Evolutionary conservation across 75 land plant species (phyloP).

Genomic region (Ceratopteris richardii): DNA sequence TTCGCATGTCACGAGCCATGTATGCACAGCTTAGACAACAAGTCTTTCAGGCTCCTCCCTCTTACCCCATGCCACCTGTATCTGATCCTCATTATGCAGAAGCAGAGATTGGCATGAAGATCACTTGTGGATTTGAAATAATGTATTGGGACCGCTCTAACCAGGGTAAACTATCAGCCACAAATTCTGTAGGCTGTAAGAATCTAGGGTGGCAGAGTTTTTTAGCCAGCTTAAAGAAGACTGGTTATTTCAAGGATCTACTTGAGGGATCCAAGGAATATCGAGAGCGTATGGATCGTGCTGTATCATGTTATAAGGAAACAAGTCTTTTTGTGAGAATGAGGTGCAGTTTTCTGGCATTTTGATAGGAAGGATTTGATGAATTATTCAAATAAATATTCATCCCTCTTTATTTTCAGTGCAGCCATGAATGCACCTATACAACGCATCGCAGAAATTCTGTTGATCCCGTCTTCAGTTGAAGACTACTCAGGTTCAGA

Average conservation of each 20-base stretch:
- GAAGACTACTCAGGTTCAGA: constrained; percentile 43
- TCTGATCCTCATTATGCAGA: constrained; percentile 25
- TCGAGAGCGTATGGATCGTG: constrained; percentile 51
- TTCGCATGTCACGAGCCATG: constrained; percentile 85
- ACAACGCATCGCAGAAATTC: constrained; percentile 69
- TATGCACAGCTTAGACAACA: constrained; percentile 90
- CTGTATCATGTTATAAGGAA: constrained; percentile 41
- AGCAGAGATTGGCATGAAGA: constrained; percentile 90
- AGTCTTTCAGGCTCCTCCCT: constrained; percentile 73
- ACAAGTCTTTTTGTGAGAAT: constrained; percentile 36
- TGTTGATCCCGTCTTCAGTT: constrained; percentile 40
- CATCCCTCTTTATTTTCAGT: no score
- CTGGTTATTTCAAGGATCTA: constrained; percentile 69
- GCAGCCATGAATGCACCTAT: constrained; percentile 65
- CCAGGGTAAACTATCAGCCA: constrained; percentile 3
- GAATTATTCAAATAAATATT: no score
- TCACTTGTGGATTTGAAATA: constrained; percentile 97
- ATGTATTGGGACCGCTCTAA: constrained; percentile 57
- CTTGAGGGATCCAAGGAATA: constrained; percentile 83
- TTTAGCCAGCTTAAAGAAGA: constrained; percentile 49
- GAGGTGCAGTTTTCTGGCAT: constrained; percentile 35
- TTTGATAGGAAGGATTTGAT: no score
- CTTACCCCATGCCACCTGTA: constrained; percentile 65
- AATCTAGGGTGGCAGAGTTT: constrained; percentile 66
- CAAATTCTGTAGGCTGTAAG: constrained; percentile 18